Conservation (phyloP, 1,139 yeast species). For the Pichia inconspicua region DNA sequence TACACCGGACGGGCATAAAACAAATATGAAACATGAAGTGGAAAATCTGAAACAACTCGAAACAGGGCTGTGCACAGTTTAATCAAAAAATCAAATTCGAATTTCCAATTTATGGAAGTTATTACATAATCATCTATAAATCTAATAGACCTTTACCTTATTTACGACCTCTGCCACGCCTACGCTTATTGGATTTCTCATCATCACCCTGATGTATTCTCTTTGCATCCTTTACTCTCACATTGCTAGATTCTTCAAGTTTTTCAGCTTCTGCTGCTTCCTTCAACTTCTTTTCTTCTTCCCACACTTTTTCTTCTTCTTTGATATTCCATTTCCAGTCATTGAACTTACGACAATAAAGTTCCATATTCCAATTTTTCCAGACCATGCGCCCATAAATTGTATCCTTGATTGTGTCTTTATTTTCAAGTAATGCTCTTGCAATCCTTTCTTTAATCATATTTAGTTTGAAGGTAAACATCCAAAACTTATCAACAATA, state of each 20-base stretch:
- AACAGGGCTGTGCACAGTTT: not conserved
- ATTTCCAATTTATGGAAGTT: too few relatives aligned
- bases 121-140: too few relatives aligned
- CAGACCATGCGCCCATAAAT: constrained; percentile 85
- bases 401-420: constrained; percentile 71
- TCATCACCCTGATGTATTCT: not conserved
- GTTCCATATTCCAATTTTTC: constrained; percentile 90
- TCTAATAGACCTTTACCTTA: not conserved
- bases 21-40: not conserved
- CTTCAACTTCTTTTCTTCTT: constrained; percentile 19
- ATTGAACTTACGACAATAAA: constrained; percentile 60
- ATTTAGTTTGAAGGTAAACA: constrained; percentile 65
- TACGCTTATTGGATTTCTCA: not conserved
- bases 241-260: not conserved
- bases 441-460: constrained; percentile 86
- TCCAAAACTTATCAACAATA: constrained; percentile 78
- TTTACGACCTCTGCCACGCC: constrained; percentile 5
- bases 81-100: too few relatives aligned
- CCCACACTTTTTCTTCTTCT: constrained; percentile 49
- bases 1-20: not conserved
- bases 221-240: not conserved
- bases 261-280: constrained; percentile 10
- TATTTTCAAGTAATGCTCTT: constrained; percentile 50
- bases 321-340: constrained; percentile 79
- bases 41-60: constrained; percentile 4